A percentile compares a stretch with the other conserved stretches of the same genome.
These are phyloP conservation scores for Geotrichum klebahnii DNA, from an alignment of 1,139 yeast genomes.

Conservation along the genomic window DNA sequence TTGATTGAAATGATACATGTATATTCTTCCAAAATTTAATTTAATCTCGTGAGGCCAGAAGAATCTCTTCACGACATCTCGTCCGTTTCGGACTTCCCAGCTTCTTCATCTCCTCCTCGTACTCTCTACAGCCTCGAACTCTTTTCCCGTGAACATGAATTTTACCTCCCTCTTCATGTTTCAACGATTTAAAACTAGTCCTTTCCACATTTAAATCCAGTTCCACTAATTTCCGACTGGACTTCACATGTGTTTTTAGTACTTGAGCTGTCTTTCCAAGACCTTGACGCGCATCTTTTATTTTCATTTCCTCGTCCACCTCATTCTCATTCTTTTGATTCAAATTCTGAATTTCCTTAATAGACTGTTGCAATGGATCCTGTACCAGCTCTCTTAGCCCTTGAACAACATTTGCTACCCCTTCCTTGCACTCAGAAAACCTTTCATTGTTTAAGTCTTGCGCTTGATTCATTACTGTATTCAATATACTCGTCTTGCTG, in stretches of 20 bases:
- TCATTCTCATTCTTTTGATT: neutral
- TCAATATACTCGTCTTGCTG: neutral
- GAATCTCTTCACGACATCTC: neutral
- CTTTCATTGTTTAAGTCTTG: neutral
- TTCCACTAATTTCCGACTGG: neutral
- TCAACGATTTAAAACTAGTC: neutral
- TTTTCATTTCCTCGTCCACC: neutral
- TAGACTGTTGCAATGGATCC: neutral
- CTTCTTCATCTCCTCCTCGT: slow-evolving; percentile 1
- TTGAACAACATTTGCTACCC: neutral
- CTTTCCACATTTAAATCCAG: neutral
- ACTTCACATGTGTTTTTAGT: neutral
- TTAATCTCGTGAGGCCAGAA: neutral
- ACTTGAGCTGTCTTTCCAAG: neutral
- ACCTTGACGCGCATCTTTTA: neutral
- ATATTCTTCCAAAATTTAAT: neutral
- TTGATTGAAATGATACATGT: too few relatives aligned
- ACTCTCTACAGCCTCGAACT: neutral
- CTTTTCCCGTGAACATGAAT: neutral
- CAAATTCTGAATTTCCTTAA: neutral
- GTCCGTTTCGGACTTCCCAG: neutral
- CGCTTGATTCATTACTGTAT: slow-evolving; percentile 1
- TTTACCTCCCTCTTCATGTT: neutral
- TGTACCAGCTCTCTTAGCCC: neutral
- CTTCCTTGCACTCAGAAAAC: neutral